phyloP scores from a whole-genome alignment of 805 yeast species.

The Kodamaea nitidulidarum region DNA sequence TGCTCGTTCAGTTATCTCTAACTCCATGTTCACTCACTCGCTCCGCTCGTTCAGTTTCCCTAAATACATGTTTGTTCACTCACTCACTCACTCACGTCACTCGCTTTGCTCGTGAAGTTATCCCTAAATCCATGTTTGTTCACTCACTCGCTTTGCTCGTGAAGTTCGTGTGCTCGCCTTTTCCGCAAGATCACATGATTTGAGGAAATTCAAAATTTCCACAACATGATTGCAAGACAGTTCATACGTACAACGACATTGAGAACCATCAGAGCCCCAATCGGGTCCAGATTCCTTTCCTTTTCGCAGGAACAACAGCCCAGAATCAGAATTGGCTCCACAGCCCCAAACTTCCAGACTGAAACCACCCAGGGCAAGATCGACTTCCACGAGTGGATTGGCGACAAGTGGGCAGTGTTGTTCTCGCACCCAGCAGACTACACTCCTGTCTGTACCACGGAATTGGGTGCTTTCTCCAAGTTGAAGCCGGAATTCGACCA shows the following conservation, averaged over 20 bases:
- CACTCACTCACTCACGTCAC: too few relatives aligned
- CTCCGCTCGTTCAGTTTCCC: too few relatives aligned
- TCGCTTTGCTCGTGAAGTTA: too few relatives aligned
- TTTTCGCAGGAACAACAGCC: conserved; percentile 40
- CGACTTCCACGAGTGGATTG: conserved; percentile 60
- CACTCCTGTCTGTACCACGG: conserved; percentile 79
- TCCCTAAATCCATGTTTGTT: too few relatives aligned
- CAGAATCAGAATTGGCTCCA: conserved; percentile 52
- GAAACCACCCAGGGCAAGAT: conserved; percentile 62
- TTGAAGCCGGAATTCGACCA: conserved; percentile 65
- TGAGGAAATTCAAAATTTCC: background rate
- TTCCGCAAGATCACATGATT: conserved; percentile 3
- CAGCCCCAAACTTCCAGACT: conserved; percentile 65
- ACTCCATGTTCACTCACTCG: too few relatives aligned
- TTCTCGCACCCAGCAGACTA: conserved; percentile 77
- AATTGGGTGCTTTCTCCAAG: conserved; percentile 70
- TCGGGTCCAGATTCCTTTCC: conserved; percentile 19
- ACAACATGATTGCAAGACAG: conserved; percentile 19
- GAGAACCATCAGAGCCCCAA: conserved; percentile 8
- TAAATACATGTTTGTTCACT: too few relatives aligned
- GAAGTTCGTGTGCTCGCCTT: too few relatives aligned
- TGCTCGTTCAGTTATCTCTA: too few relatives aligned
- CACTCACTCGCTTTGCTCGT: too few relatives aligned
- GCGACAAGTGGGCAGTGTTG: conserved; percentile 59
- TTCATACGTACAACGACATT: conserved; percentile 14